Percentiles rank a stretch among this genome's conserved stretches.
These are phyloP conservation scores for Ascochyta viciae-villosae DNA, from an alignment of 2,329 filamentous ascomycete species.

Conservation along the genomic window DNA sequence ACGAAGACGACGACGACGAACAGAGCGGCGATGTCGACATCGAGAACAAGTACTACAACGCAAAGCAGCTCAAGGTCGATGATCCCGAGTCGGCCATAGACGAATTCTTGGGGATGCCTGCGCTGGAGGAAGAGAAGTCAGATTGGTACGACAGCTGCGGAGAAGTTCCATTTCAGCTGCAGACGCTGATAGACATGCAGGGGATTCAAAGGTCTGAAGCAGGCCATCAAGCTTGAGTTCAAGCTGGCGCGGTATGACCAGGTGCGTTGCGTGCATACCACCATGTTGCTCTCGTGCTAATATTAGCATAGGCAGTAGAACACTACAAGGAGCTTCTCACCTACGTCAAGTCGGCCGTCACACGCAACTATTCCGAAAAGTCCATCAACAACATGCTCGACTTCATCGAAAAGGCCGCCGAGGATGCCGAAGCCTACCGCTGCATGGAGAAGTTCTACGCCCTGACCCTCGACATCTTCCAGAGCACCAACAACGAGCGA, in stretches of 20 bases:
- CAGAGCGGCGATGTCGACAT: constrained; percentile 90
- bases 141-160: constrained; percentile 70
- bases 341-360: constrained; percentile 96
- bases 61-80: constrained; percentile 90
- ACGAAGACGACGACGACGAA: constrained; percentile 91
- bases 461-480: constrained; percentile 90
- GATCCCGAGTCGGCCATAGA: constrained; percentile 88
- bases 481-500: constrained; percentile 96
- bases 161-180: neutral
- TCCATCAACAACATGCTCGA: constrained; percentile 99
- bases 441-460: constrained; percentile 97
- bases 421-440: constrained; percentile 72
- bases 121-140: constrained; percentile 86
- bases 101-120: constrained; percentile 89
- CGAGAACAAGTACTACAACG: constrained; percentile 99
- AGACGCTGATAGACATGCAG: constrained; percentile 43
- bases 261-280: constrained; percentile 55
- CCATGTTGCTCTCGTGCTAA: constrained; percentile 24
- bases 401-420: constrained; percentile 90
- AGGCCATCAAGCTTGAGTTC: constrained; percentile 97
- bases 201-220: constrained; percentile 97
- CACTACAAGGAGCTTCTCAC: constrained; percentile 96
- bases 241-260: constrained; percentile 86
- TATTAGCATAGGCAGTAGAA: constrained; percentile 72
- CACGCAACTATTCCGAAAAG: constrained; percentile 97